These are phyloP conservation scores for Pythium apleroticum DNA, from an alignment of 352 stramenopile genomes.

Conservation along the genomic window DNA sequence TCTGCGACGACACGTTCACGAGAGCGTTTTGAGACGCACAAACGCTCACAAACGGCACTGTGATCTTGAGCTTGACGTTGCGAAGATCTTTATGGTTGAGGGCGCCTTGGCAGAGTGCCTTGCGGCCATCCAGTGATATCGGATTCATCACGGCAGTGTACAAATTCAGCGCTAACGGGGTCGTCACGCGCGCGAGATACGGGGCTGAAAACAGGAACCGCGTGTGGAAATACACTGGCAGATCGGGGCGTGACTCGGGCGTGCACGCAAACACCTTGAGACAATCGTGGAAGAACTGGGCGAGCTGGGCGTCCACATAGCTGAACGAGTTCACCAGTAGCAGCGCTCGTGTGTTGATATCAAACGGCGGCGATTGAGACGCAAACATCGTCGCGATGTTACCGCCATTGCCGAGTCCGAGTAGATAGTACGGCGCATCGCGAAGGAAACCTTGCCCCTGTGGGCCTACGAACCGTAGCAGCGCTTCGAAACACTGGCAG, in stretches of 20 bases:
- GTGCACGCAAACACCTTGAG: slow-evolving; percentile 93
- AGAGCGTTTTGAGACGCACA: slow-evolving; percentile 89
- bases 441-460: slow-evolving; percentile 41
- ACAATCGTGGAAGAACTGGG: slow-evolving; percentile 93
- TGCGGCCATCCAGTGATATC: slow-evolving; percentile 90
- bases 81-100: slow-evolving; percentile 84
- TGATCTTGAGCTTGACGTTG: slow-evolving; percentile 50
- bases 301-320: slow-evolving; percentile 89
- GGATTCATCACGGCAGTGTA: slow-evolving; percentile 95
- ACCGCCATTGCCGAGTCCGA: slow-evolving; percentile 92
- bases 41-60: slow-evolving; percentile 84
- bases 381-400: slow-evolving; percentile 87
- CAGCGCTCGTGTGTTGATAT: slow-evolving; percentile 73
- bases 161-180: slow-evolving; percentile 94
- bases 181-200: slow-evolving; percentile 92
- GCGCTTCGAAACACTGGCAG: slow-evolving; percentile 76
- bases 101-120: slow-evolving; percentile 88
- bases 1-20: slow-evolving; percentile 79
- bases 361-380: slow-evolving; percentile 40
- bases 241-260: slow-evolving; percentile 87
- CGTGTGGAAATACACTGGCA: slow-evolving; percentile 95
- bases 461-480: slow-evolving; percentile 63
- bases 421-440: slow-evolving; percentile 89
- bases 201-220: slow-evolving; percentile 91
- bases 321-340: slow-evolving; percentile 90